These are phyloP conservation scores for Bocquillonia castaneifolia DNA, from an alignment of 441 rosid species.

Conservation along the genomic window DNA sequence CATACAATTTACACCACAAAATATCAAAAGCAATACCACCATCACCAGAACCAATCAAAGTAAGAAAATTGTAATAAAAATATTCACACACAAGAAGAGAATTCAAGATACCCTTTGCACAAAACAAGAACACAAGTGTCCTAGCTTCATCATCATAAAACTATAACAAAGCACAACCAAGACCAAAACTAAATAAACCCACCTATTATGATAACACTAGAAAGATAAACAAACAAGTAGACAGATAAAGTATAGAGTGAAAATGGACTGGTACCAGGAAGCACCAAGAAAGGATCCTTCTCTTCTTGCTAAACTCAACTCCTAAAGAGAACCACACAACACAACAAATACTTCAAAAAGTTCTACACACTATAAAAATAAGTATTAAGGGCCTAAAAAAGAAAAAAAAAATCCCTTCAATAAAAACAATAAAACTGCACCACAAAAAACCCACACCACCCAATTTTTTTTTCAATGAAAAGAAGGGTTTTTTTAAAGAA, in stretches of 20 bases:
- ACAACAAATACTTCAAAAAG: constrained; percentile 16
- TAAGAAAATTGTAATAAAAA: not conserved
- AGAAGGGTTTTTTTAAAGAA: constrained; percentile 6
- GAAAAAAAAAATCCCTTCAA: constrained; percentile 38
- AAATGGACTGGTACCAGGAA: constrained; percentile 34
- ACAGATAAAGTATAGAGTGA: constrained; percentile 11
- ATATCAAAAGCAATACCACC: constrained; percentile 3
- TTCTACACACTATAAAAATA: constrained; percentile 28
- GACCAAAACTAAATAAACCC: not conserved
- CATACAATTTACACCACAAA: not conserved
- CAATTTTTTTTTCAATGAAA: constrained; percentile 19
- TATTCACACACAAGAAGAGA: constrained; percentile 3
- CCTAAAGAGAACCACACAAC: constrained; percentile 70
- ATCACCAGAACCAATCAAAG: constrained; percentile 9
- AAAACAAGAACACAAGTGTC: constrained; percentile 14
- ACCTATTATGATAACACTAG: not conserved
- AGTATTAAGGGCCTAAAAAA: constrained; percentile 56
- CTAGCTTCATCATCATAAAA: constrained; percentile 16
- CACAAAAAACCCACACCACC: constrained; percentile 23
- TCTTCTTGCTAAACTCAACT: constrained; percentile 44
- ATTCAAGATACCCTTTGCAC: constrained; percentile 19
- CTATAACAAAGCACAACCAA: constrained; percentile 23
- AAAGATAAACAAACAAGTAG: constrained; percentile 8
- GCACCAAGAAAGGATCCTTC: constrained; percentile 47
- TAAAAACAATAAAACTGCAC: constrained; percentile 16